These are phyloP conservation scores for Dioszegia hungarica DNA, from an alignment of 768 basidiomycete genomes.

Conservation along the genomic window DNA sequence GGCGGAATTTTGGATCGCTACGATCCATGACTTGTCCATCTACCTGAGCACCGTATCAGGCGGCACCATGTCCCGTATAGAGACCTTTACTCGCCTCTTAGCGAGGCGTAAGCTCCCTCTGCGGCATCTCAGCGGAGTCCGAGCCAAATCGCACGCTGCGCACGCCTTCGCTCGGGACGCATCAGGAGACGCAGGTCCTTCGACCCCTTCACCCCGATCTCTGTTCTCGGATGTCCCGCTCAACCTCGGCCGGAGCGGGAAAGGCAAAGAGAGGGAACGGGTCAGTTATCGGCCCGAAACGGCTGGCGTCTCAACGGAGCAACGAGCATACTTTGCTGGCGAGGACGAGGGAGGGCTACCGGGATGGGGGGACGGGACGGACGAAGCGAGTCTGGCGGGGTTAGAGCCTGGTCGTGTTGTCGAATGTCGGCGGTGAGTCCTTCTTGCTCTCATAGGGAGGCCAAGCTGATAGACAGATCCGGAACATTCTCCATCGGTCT, in stretches of 20 bases:
- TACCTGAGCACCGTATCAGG: too few species aligned
- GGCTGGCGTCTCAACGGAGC: slow-evolving; percentile 18
- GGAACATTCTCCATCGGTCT: slow-evolving; percentile 24
- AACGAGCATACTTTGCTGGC: slow-evolving; percentile 17
- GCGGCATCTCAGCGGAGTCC: too few species aligned
- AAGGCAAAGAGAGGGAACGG: slow-evolving; percentile 12
- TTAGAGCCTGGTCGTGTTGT: slow-evolving; percentile 30
- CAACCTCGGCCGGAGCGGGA: not conserved
- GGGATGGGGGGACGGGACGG: not conserved
- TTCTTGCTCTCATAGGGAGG: too few species aligned
- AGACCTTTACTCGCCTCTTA: too few species aligned
- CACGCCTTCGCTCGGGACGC: too few species aligned
- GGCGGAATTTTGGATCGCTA: too few species aligned
- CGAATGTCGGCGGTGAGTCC: slow-evolving; percentile 29
- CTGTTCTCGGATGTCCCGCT: too few species aligned
- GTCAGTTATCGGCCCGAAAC: slow-evolving; percentile 11
- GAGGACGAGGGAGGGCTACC: slow-evolving; percentile 14
- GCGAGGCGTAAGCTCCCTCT: too few species aligned
- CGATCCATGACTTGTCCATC: too few species aligned
- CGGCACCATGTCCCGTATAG: too few species aligned
- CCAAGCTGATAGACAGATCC: slow-evolving; percentile 8
- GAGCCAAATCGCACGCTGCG: not conserved
- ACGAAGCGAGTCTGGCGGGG: slow-evolving; percentile 5
- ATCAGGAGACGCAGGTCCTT: not conserved
- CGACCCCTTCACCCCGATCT: not conserved